Percentiles rank a stretch among this genome's conserved stretches.
These are phyloP conservation scores for Hypsizygus marmoreus DNA, from an alignment of 768 basidiomycete genomes.

Conservation along the genomic window DNA sequence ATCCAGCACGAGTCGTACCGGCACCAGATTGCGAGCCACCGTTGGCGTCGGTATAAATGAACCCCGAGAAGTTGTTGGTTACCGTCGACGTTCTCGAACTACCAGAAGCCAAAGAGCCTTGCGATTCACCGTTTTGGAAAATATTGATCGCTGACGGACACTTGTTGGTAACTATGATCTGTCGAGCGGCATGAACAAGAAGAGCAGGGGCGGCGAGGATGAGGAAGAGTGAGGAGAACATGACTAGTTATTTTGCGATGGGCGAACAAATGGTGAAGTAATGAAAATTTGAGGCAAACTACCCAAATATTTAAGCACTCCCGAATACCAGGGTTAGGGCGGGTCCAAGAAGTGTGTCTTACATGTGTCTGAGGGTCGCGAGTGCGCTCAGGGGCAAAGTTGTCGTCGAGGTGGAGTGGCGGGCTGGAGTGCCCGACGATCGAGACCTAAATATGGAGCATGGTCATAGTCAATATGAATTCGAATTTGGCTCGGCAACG, in stretches of 20 bases:
- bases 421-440: too few species aligned
- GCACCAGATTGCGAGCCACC: slow-evolving; percentile 21
- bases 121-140: slow-evolving; percentile 23
- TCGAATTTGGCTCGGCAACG: too few species aligned
- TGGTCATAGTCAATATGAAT: too few species aligned
- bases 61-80: slow-evolving; percentile 21
- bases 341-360: too few species aligned
- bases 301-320: too few species aligned
- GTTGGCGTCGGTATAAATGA: slow-evolving; percentile 26
- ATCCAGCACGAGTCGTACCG: slow-evolving; percentile 25
- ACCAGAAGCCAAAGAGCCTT: slow-evolving; percentile 16
- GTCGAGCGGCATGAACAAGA: slow-evolving; percentile 15
- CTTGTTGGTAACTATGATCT: slow-evolving; percentile 22
- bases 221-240: slow-evolving; percentile 5
- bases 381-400: too few species aligned
- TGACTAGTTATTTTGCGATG: too few species aligned
- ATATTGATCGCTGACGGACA: slow-evolving; percentile 22
- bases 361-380: too few species aligned
- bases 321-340: too few species aligned
- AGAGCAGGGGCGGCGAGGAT: slow-evolving; percentile 1
- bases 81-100: slow-evolving; percentile 14
- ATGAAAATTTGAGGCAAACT: not conserved
- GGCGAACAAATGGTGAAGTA: not conserved
- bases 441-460: too few species aligned
- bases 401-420: too few species aligned